Evolutionary conservation across 2,329 filamentous ascomycete species (phyloP), one percentile per base, ranked within the genome.

Genomic region (Hypoxylon sp.): DNA sequence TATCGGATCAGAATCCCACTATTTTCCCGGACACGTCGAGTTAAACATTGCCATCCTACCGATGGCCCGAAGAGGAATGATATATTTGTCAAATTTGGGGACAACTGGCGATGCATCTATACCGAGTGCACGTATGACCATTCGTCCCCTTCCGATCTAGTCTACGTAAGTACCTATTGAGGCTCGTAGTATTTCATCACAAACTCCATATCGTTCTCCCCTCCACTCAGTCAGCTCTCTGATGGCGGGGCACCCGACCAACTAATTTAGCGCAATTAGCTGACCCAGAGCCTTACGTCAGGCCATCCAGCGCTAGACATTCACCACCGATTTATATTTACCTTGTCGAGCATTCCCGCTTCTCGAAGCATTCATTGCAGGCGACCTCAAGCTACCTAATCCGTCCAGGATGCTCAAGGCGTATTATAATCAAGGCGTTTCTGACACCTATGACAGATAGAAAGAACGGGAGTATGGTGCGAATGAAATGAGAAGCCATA

Each of bases 1-100:
- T 62, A 35, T 67, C 68, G 68, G 68, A 65, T 67, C 58, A 62
- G 21, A 62, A 70, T 65, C 54, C 68, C 59, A 63, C 59, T 62
- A 65, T 67, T 66, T 61, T 56, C 47, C 61, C 64, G 58, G 54
- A 32, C 21, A 31, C n/a, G 27, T 58, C 50, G 32, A 65, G 57
- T 65, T 35, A 53, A 53, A 29, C 17, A 10, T 52, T 53, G 5
- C 32, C 15, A 37, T 52, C 35, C 32, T 54, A 48, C 39, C 47
- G 35, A 60, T 44, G 10, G 17, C 47, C 47, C 46, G 39, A 44
- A 44, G 39, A 21, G 39, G 39, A 21, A 44, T 17, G 11, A 44
- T 7, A 21, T 44, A 4, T 10, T 21, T 44, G 17, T 44, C 8
- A 21, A 44, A 7, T 21, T 4, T 5, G 5, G 19, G 2, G 39